Conservation (phyloP, 495 filamentous ascomycete species). For the Bryoglossum gracile region DNA sequence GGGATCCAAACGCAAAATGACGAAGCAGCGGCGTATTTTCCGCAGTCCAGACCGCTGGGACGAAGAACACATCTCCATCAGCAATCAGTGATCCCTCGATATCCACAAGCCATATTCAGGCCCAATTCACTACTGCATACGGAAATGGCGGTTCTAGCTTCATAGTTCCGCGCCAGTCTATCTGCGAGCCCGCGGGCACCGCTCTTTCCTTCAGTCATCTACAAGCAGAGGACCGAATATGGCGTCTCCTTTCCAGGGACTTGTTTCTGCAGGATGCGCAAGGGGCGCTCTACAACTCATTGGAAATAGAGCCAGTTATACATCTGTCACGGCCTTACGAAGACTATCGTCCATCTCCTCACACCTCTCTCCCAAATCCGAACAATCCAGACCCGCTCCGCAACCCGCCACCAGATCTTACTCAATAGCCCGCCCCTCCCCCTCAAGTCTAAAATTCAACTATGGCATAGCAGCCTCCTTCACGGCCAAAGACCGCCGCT, state of each 20-base stretch:
- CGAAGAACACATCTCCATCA: too few relatives aligned
- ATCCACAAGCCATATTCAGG: too few relatives aligned
- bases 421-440: not conserved
- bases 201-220: slow-evolving; percentile 3
- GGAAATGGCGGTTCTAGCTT: slow-evolving; percentile 1
- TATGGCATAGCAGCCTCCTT: slow-evolving; percentile 64
- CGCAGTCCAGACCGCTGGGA: not conserved
- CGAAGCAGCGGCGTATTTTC: not conserved
- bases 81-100: too few relatives aligned
- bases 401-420: slow-evolving; percentile 1
- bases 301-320: not conserved
- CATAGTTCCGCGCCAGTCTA: not conserved
- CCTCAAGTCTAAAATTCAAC: slow-evolving; percentile 37
- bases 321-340: slow-evolving; percentile 1
- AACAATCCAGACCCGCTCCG: not conserved
- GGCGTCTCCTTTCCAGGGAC: slow-evolving; percentile 11
- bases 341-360: not conserved
- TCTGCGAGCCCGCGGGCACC: slow-evolving; percentile 15
- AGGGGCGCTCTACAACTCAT: not conserved
- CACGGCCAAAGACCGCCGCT: slow-evolving; percentile 69
- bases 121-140: too few relatives aligned
- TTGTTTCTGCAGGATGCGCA: slow-evolving; percentile 8
- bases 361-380: not conserved
- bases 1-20: slow-evolving; percentile 2
- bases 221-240: not conserved